phyloP scores from a whole-genome alignment of 148 eudicot species.

The Chenopodium berlandieri region DNA sequence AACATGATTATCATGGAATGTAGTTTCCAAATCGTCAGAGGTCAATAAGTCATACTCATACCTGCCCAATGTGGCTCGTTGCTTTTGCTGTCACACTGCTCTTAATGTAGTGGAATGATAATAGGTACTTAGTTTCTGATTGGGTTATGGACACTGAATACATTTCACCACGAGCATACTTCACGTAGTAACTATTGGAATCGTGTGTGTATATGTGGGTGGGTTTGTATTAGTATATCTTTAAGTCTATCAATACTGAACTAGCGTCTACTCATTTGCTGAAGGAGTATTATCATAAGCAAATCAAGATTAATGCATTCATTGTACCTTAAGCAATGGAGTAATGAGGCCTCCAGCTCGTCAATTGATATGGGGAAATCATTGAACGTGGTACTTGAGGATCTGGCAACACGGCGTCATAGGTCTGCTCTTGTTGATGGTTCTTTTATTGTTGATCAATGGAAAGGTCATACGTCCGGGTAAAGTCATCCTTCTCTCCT shows the following conservation, averaged over 20 bases:
- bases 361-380: constrained; percentile 28
- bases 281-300: constrained; percentile 48
- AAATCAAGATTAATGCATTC: constrained; percentile 45
- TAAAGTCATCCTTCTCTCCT: constrained; percentile 30
- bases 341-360: constrained; percentile 21
- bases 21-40: neutral
- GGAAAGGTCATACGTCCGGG: constrained; percentile 74
- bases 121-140: neutral
- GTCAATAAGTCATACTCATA: no score
- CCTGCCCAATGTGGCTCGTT: neutral
- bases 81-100: neutral
- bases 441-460: constrained; percentile 47
- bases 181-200: neutral
- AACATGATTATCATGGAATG: neutral
- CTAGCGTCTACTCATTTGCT: neutral
- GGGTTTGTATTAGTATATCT: neutral
- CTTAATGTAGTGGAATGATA: neutral
- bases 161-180: neutral
- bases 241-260: neutral
- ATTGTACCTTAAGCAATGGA: constrained; percentile 39
- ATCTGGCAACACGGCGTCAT: constrained; percentile 58
- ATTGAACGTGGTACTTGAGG: constrained; percentile 43
- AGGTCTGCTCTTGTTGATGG: constrained; percentile 51
- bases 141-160: neutral
- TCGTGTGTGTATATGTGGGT: neutral